Conservation (phyloP, 306 rosid genomes). For the Dryas alaskensis region DNA sequence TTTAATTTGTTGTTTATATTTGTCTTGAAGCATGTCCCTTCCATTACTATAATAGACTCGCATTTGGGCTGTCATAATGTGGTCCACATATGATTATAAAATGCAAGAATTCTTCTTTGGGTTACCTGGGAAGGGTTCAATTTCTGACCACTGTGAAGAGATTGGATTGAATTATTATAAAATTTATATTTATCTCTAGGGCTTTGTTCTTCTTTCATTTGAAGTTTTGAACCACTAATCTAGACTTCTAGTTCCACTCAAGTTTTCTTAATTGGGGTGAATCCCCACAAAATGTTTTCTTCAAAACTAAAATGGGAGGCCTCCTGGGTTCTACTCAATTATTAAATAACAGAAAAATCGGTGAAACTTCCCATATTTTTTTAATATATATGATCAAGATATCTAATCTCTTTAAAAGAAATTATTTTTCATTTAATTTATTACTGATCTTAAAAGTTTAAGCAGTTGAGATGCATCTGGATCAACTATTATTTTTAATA, state of each 20-base stretch:
- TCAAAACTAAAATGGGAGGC: constrained; percentile 22
- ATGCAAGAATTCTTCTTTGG: constrained; percentile 17
- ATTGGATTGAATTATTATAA: constrained; percentile 16
- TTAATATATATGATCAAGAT: neutral
- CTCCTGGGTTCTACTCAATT: neutral
- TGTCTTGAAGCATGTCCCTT: constrained; percentile 20
- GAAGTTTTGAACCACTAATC: constrained; percentile 1
- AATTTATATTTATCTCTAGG: neutral
- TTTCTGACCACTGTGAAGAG: constrained; percentile 26
- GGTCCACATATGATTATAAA: constrained; percentile 14
- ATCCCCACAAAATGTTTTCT: constrained; percentile 36
- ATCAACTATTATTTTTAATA: neutral
- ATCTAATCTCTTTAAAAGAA: neutral
- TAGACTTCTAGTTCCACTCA: constrained; percentile 31
- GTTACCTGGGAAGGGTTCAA: constrained; percentile 34
- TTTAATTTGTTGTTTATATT: neutral
- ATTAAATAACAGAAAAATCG: neutral
- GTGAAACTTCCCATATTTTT: neutral
- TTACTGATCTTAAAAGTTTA: neutral
- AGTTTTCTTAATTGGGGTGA: constrained; percentile 29
- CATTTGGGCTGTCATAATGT: constrained; percentile 14
- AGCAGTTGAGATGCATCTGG: constrained; percentile 3
- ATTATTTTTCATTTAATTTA: too few species aligned
- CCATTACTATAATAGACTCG: constrained; percentile 13
- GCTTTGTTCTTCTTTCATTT: constrained; percentile 23